A percentile compares a stretch with the other conserved stretches of the same genome.
phyloP scores from a whole-genome alignment of 1,139 yeast species.

The Diutina ranongensis region DNA sequence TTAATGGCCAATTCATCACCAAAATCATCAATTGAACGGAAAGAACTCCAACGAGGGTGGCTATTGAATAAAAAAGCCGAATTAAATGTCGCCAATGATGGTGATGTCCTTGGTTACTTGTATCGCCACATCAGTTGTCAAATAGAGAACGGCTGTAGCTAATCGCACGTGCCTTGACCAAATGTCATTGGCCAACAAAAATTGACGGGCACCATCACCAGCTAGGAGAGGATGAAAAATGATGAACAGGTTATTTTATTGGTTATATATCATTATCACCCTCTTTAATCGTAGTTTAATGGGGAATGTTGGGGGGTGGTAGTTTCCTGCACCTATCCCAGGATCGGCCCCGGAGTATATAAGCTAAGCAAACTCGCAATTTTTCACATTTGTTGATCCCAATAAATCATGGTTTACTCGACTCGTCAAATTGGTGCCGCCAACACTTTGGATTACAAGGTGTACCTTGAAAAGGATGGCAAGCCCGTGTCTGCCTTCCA shows the following conservation, averaged over 20 bases:
- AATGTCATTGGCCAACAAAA: background rate
- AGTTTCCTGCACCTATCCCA: background rate
- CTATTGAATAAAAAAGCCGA: constrained; percentile 1
- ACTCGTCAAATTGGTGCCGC: constrained; percentile 9
- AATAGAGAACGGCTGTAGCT: background rate
- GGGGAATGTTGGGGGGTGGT: background rate
- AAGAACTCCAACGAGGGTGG: constrained; percentile 5
- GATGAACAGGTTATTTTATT: no score
- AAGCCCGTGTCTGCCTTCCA: constrained; percentile 71
- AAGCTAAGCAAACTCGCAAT: background rate
- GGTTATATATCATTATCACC: no score
- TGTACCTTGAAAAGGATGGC: constrained; percentile 49
- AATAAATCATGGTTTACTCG: constrained; percentile 5
- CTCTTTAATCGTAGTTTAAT: no score
- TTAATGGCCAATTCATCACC: background rate
- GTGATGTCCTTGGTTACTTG: background rate
- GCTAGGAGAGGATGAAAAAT: no score
- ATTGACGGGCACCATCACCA: no score
- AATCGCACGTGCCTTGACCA: background rate
- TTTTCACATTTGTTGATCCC: background rate
- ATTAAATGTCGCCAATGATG: background rate
- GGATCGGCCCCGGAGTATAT: constrained; percentile 2
- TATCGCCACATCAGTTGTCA: background rate
- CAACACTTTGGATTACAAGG: constrained; percentile 82
- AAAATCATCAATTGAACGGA: background rate